Percentiles rank a stretch among this genome's conserved stretches.
These are phyloP conservation scores for Metrosideros polymorpha DNA, from an alignment of 441 rosid species.

Conservation along the genomic window DNA sequence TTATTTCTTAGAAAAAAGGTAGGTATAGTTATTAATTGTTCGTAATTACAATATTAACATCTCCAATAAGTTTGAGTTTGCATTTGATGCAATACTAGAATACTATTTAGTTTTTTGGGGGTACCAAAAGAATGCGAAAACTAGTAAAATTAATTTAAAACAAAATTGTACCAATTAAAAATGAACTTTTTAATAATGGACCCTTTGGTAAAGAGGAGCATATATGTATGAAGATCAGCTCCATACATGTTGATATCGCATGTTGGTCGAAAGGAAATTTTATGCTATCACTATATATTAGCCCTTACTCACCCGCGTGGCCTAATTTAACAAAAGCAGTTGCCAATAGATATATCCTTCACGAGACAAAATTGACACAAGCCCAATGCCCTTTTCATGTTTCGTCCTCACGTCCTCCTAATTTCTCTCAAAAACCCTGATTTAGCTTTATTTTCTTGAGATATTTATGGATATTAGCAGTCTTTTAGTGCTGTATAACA, in stretches of 20 bases:
- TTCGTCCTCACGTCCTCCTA: neutral
- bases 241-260: neutral
- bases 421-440: too few relatives aligned
- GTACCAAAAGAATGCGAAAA: neutral
- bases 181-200: neutral
- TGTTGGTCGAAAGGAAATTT: neutral
- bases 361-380: too few relatives aligned
- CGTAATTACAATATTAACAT: neutral
- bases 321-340: neutral
- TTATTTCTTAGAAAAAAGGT: neutral
- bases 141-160: too few relatives aligned
- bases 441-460: neutral
- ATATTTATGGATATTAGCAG: neutral
- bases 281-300: neutral
- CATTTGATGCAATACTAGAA: neutral
- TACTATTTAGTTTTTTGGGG: neutral
- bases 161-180: neutral
- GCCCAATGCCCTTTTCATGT: neutral
- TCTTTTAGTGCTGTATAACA: neutral
- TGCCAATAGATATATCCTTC: too few relatives aligned
- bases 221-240: too few relatives aligned
- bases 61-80: neutral
- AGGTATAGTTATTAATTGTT: neutral
- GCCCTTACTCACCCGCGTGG: neutral
- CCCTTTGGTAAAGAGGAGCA: neutral